A percentile compares a stretch with the other conserved stretches of the same genome.
Evolutionary conservation across 2,329 filamentous ascomycete species (phyloP).

Genomic region (Sphaerulina musiva): DNA sequence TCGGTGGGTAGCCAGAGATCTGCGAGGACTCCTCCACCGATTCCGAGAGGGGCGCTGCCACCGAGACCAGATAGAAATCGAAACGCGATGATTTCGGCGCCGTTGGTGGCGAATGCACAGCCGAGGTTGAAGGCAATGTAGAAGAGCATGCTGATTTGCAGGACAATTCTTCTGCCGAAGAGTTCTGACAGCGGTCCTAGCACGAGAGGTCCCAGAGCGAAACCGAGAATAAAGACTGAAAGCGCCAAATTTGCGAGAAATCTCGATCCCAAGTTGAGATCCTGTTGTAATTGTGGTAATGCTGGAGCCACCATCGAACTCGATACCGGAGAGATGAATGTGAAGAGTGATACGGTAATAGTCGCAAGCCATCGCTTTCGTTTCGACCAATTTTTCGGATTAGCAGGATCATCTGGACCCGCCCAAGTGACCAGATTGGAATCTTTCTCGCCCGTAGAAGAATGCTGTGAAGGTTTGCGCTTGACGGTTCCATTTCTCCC

Average conservation of each 20-base stretch:
- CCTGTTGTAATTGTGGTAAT: slow-evolving; percentile 25
- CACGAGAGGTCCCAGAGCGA: slow-evolving; percentile 35
- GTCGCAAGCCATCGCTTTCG: slow-evolving; percentile 42
- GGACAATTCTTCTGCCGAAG: slow-evolving; percentile 33
- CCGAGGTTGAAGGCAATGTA: slow-evolving; percentile 36
- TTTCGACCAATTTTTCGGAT: slow-evolving; percentile 44
- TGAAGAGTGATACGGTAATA: slow-evolving; percentile 38
- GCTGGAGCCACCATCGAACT: slow-evolving; percentile 38
- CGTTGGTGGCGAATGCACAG: slow-evolving; percentile 33
- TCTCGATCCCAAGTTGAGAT: slow-evolving; percentile 23
- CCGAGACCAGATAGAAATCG: slow-evolving; percentile 37
- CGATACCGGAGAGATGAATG: slow-evolving; percentile 37
- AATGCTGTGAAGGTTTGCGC: slow-evolving; percentile 26
- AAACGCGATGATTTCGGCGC: slow-evolving; percentile 33
- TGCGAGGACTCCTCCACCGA: slow-evolving; percentile 37
- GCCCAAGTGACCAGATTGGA: slow-evolving; percentile 42
- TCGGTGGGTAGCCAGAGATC: slow-evolving; percentile 57
- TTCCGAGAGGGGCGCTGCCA: slow-evolving; percentile 35
- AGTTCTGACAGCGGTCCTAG: slow-evolving; percentile 36
- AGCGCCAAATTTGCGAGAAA: slow-evolving; percentile 28
- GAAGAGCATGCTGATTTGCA: slow-evolving; percentile 35
- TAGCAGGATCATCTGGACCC: slow-evolving; percentile 40
- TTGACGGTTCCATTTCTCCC: slow-evolving; percentile 26
- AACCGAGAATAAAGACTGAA: slow-evolving; percentile 36
- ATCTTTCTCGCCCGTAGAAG: slow-evolving; percentile 31